Conservation (phyloP, 2,329 filamentous ascomycete species). For the Macrophomina tecta region DNA sequence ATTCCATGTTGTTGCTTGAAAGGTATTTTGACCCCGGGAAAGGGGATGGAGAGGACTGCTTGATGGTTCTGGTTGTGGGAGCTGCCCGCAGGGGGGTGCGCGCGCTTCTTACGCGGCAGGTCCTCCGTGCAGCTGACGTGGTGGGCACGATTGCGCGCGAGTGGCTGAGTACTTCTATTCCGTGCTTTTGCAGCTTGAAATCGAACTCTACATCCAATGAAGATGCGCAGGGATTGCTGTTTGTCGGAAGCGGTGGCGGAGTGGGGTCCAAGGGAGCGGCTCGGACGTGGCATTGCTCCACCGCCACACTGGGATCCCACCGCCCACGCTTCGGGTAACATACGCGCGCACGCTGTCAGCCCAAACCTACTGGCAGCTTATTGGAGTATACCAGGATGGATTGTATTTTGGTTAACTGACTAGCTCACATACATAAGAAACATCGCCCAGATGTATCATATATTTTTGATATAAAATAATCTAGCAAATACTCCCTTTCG, state of each 20-base stretch:
- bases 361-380: too few species aligned
- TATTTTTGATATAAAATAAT: too few species aligned
- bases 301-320: not conserved
- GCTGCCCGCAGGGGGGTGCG: not conserved
- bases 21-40: too few species aligned
- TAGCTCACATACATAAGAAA: too few species aligned
- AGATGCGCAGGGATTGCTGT: not conserved
- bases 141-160: not conserved
- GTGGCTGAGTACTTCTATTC: not conserved
- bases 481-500: too few species aligned
- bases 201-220: not conserved
- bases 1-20: conserved; percentile 7
- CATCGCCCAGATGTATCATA: too few species aligned
- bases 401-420: too few species aligned
- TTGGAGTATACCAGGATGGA: too few species aligned
- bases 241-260: conserved; percentile 1
- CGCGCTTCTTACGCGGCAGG: not conserved
- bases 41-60: not conserved
- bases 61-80: not conserved
- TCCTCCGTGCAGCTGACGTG: conserved; percentile 5
- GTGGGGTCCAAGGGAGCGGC: conserved; percentile 19
- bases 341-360: not conserved
- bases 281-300: conserved; percentile 22
- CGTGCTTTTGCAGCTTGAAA: not conserved
- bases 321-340: not conserved